Conservation (phyloP, 2,329 filamentous ascomycete species). For the Rhexocercosporidium sp. region DNA sequence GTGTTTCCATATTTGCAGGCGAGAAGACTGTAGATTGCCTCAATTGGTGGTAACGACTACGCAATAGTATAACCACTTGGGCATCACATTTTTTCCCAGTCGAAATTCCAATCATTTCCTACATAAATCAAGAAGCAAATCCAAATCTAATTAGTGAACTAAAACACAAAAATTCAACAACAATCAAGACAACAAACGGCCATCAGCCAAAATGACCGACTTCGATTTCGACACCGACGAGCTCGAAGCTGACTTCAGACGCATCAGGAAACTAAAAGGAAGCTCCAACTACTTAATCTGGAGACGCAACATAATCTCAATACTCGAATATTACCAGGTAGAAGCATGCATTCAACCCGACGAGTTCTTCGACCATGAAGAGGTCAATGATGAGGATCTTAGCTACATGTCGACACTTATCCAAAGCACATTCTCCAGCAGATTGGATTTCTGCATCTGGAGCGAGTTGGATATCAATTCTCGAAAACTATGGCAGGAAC, state of each 20-base stretch:
- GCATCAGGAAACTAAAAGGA: background rate
- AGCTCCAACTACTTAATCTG: background rate
- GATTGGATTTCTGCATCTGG: background rate
- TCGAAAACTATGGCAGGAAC: conserved; percentile 1
- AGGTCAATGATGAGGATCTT: background rate
- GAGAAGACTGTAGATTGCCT: background rate
- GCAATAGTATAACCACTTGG: background rate
- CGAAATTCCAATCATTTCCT: background rate
- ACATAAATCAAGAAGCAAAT: background rate
- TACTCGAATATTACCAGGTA: background rate
- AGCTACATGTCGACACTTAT: background rate
- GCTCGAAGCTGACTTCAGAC: background rate
- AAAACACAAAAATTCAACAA: background rate
- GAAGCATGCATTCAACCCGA: background rate
- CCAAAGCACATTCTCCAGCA: background rate
- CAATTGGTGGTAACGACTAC: background rate
- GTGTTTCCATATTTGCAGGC: background rate
- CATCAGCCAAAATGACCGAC: background rate
- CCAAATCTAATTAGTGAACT: background rate
- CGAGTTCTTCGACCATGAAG: background rate
- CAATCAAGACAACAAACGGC: background rate
- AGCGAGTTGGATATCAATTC: background rate
- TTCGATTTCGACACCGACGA: background rate
- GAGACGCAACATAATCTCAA: background rate
- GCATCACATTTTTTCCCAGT: background rate